Percentiles rank a stretch among this genome's conserved stretches.
phyloP scores from a whole-genome alignment of 768 basidiomycete species.

The Sporobolomyces pararoseus region DNA sequence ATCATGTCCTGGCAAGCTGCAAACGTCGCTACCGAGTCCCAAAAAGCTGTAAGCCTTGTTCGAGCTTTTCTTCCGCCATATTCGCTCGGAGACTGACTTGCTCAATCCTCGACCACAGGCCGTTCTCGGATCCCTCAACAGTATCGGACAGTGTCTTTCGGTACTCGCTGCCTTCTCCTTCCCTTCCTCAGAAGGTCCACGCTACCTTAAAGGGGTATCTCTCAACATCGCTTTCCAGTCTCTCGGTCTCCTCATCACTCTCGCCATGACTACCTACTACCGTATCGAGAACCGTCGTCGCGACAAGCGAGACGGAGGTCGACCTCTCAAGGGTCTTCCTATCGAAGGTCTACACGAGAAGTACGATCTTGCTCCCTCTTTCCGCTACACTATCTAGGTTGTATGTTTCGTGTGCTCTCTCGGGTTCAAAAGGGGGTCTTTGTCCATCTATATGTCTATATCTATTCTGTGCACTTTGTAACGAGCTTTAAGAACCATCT shows the following conservation, averaged over 20 bases:
- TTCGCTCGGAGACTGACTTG: neutral
- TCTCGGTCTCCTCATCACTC: conserved; percentile 47
- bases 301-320: conserved; percentile 49
- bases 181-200: conserved; percentile 49
- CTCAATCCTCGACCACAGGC: neutral
- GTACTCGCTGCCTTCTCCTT: conserved; percentile 48
- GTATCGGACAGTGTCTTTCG: conserved; percentile 49
- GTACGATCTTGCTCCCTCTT: conserved; percentile 22
- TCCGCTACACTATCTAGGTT: conserved; percentile 26
- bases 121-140: conserved; percentile 51
- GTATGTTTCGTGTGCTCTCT: neutral
- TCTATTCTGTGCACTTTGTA: too few relatives aligned
- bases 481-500: neutral
- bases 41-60: conserved; percentile 46
- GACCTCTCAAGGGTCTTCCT: conserved; percentile 44
- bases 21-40: conserved; percentile 48
- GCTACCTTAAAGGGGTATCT: conserved; percentile 48
- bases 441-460: too few relatives aligned
- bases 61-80: neutral
- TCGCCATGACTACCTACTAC: conserved; percentile 49
- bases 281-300: conserved; percentile 49
- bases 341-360: neutral
- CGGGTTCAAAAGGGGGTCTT: neutral
- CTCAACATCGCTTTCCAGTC: conserved; percentile 51
- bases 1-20: conserved; percentile 48